phyloP scores from a whole-genome alignment of 495 filamentous ascomycete species.

The Trichoderma orchidacearum region DNA sequence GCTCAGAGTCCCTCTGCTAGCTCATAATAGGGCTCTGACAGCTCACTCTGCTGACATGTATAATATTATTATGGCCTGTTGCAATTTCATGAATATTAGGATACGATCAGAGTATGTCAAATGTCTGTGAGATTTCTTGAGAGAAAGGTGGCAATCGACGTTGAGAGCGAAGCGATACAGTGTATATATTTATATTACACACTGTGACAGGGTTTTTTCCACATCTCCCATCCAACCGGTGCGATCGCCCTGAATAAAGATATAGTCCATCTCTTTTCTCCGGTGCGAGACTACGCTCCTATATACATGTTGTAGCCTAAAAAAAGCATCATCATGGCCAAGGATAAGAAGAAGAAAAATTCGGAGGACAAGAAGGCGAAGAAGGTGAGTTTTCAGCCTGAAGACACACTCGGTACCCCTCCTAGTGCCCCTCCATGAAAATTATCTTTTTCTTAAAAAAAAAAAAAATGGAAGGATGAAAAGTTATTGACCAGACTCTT shows the following conservation, averaged over 20 bases:
- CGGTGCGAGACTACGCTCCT: neutral
- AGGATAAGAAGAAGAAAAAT: slow-evolving; percentile 4
- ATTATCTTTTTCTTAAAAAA: too few species aligned
- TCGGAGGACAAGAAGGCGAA: slow-evolving; percentile 4
- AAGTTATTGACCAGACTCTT: neutral
- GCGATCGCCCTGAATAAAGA: neutral
- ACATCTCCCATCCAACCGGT: neutral
- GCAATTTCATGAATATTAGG: too few species aligned
- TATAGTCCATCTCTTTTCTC: neutral
- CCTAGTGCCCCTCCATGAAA: neutral
- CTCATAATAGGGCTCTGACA: too few species aligned
- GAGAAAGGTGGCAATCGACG: neutral
- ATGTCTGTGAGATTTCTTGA: neutral
- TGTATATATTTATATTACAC: neutral
- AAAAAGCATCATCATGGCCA: neutral
- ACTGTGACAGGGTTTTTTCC: neutral
- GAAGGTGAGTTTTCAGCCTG: neutral
- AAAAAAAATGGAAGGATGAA: too few species aligned
- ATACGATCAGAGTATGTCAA: too few species aligned
- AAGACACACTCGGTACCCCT: neutral
- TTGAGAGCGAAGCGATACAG: neutral
- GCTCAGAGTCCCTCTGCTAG: too few species aligned
- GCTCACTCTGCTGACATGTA: too few species aligned
- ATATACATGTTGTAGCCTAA: neutral
- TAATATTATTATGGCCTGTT: too few species aligned